Conservation (phyloP, 768 basidiomycete genomes). For the Lentinula edodes region DNA sequence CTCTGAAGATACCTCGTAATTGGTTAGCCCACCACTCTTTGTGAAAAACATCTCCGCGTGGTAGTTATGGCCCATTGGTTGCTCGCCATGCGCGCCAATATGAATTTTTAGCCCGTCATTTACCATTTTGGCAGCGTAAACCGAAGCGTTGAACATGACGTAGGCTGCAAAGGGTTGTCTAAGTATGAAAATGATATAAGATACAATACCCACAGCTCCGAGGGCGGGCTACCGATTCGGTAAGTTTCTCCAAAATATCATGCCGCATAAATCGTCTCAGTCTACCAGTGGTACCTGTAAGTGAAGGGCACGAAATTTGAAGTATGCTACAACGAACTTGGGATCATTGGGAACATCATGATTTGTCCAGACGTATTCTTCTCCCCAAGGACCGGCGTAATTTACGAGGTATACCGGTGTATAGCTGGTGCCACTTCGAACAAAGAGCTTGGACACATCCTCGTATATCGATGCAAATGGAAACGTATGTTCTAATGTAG, state of each 20-base stretch:
- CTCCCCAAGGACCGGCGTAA: conserved; percentile 68
- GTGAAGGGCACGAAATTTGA: background rate
- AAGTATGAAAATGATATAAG: background rate
- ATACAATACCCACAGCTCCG: conserved; percentile 41
- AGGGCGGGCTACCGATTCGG: conserved; percentile 59
- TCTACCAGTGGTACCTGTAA: conserved; percentile 28
- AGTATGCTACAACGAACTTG: conserved; percentile 37
- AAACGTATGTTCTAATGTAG: conserved; percentile 66
- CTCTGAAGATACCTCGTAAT: conserved; percentile 50
- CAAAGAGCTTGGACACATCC: conserved; percentile 58
- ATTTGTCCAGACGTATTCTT: conserved; percentile 63
- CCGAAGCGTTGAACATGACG: conserved; percentile 63
- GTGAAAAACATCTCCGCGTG: conserved; percentile 71
- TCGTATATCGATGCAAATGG: conserved; percentile 63
- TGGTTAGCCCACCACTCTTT: conserved; percentile 55
- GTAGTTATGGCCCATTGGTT: conserved; percentile 66
- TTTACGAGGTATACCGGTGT: conserved; percentile 78
- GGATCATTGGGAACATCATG: conserved; percentile 61
- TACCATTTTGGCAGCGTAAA: conserved; percentile 66
- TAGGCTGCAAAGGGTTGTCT: conserved; percentile 35
- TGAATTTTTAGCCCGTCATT: conserved; percentile 53
- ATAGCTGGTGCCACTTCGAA: conserved; percentile 61
- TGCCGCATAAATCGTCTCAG: conserved; percentile 60
- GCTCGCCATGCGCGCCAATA: conserved; percentile 73
- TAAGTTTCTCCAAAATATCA: conserved; percentile 51